Evolutionary conservation across 331 rosid genomes (phyloP), one percentile per base, ranked within the genome.

Genomic region (Acacia pycnantha): DNA sequence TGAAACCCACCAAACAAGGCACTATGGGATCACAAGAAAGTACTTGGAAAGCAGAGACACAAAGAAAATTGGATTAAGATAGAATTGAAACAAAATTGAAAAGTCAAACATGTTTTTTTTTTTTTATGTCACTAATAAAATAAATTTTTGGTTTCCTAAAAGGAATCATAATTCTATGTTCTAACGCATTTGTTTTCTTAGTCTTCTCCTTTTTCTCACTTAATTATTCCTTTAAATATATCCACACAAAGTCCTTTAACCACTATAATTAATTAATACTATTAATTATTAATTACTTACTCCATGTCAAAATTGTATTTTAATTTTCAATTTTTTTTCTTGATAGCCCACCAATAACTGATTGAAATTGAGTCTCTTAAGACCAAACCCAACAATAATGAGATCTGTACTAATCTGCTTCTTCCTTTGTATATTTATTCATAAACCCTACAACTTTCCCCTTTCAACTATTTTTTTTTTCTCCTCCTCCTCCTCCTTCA

Each of bases 141-240:
- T 10, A 21, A 56, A 6, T 21, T 83, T 89, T 83, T 84, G 88
- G 91, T 92, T 88, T 91, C 91, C 88, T 79, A 44, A 77, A 68
- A 84, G 84, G 89, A 64, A 88, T 92, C 90, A 85, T 68, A 84
- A 31, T 70, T 70, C 75, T 43, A 44, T 22, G 56, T 81, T 85
- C 82, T 84, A 89, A 92, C 89, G 86, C 89, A 85, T 85, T 84
- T 88, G 78, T 77, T 88, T 78, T 44, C 76, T 18, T 62, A 5
- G 8, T 26, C 15, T 26, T 4, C 69, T 62, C 41, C 41, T 6
- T 73, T 8, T 21, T 58, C 64, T 9, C 11, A 58, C 56, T 77
- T 81, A 67, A 70, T 82, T 80, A 83, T 61, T 73, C 27, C 73
- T 50, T 77, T 27, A 83, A 65, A 50, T 81, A 80, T 54, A 53